These are phyloP conservation scores for Grosmannia clavigera DNA, from an alignment of 2,329 filamentous ascomycete species.

Conservation along the genomic window DNA sequence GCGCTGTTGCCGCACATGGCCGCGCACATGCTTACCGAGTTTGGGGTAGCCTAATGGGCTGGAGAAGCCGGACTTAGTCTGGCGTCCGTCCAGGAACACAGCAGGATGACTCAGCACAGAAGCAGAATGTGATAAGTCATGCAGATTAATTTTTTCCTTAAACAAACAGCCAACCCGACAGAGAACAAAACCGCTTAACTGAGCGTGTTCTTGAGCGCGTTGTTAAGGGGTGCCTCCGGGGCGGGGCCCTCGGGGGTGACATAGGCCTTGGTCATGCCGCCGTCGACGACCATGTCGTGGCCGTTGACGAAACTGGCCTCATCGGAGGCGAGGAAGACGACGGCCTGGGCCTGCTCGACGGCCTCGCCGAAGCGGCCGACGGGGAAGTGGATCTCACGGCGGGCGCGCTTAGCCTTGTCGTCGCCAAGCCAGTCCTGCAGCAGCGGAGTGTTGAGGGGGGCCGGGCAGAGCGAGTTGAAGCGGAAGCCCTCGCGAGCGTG, in stretches of 20 bases:
- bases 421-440: constrained; percentile 90
- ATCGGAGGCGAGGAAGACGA: constrained; percentile 76
- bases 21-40: background rate
- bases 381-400: constrained; percentile 84
- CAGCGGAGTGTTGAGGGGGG: constrained; percentile 82
- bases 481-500: constrained; percentile 80
- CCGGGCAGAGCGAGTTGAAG: constrained; percentile 85
- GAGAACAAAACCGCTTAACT: background rate
- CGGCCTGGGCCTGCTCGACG: constrained; percentile 84
- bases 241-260: constrained; percentile 53
- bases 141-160: background rate
- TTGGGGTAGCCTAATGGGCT: background rate
- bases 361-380: constrained; percentile 81
- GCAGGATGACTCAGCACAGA: background rate
- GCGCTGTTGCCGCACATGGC: background rate
- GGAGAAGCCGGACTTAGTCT: background rate
- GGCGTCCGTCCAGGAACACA: background rate
- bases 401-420: constrained; percentile 65
- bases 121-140: background rate
- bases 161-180: background rate
- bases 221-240: constrained; percentile 43
- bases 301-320: constrained; percentile 86
- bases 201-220: constrained; percentile 34
- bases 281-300: constrained; percentile 88
- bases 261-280: constrained; percentile 91